Conservation (phyloP, 768 basidiomycete species). For the Lactarius trivialis region DNA sequence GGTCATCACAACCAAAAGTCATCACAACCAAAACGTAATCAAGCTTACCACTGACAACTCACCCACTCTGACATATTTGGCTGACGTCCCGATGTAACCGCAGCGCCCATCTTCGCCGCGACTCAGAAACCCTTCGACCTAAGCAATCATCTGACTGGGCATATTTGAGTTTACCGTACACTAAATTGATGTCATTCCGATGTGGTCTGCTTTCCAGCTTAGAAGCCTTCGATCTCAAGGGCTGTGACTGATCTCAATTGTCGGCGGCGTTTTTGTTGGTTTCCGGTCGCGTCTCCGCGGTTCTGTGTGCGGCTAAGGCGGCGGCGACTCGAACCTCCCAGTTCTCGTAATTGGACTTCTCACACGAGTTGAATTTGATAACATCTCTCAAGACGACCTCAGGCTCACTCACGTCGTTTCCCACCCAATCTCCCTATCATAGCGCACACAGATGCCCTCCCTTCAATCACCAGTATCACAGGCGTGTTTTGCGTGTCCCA, state of each 20-base stretch:
- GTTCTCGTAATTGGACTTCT: background rate
- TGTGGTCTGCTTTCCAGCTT: background rate
- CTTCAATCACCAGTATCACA: background rate
- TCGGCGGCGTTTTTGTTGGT: background rate
- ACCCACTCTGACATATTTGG: background rate
- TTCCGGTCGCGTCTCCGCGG: background rate
- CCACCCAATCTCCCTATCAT: background rate
- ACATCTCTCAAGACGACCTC: background rate
- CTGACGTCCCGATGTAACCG: background rate
- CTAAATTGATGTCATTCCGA: background rate
- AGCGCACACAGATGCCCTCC: background rate
- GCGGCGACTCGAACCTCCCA: background rate
- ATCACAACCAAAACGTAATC: background rate
- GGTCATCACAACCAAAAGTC: background rate
- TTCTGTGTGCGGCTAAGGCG: background rate
- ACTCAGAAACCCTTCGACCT: too few species aligned
- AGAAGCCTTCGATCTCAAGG: too few species aligned
- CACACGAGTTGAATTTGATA: background rate
- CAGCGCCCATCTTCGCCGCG: background rate
- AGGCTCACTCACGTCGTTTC: background rate
- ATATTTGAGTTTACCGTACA: too few species aligned
- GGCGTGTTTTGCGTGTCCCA: background rate
- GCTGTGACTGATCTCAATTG: background rate
- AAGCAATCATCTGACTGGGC: too few species aligned
- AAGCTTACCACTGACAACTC: too few species aligned